Evolutionary conservation across 129 eudicot species (phyloP).

Genomic region (Daucus carota): DH1_v3.0 NC_030383.2:5825001-5825500

Average conservation of each 20-base stretch:
- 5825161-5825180: neutral
- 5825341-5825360: neutral
- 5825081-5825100: too few relatives aligned
- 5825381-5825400: conserved; percentile 13
- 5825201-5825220: too few relatives aligned
- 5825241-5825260: neutral
- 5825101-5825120: too few relatives aligned
- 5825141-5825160: neutral
- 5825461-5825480: neutral
- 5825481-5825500: conserved; percentile 2
- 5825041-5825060: too few relatives aligned
- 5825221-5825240: too few relatives aligned
- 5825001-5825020: too few relatives aligned
- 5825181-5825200: too few relatives aligned
- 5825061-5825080: too few relatives aligned
- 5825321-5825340: neutral
- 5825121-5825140: too few relatives aligned
- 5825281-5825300: neutral
- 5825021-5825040: too few relatives aligned
- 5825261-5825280: neutral
- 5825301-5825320: neutral
- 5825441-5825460: neutral
- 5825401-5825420: conserved; percentile 9
- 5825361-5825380: conserved; percentile 9
- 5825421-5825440: neutral